Conservation (phyloP, 129 eudicot species). For the Kitagawia praeruptora region DNA sequence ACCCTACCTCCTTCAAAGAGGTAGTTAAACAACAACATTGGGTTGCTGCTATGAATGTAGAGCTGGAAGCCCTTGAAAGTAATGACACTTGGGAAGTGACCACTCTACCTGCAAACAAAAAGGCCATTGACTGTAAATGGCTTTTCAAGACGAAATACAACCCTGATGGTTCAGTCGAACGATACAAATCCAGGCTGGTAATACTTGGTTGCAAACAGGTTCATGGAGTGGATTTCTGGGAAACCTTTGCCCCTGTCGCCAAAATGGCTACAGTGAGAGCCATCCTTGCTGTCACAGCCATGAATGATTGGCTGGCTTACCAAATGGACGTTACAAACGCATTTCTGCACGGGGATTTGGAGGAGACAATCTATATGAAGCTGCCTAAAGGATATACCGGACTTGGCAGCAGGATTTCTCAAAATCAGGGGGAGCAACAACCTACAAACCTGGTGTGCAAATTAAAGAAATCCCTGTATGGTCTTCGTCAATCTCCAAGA, state of each 20-base stretch:
- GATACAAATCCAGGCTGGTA: background rate
- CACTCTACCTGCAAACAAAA: background rate
- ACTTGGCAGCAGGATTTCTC: background rate
- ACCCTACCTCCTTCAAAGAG: background rate
- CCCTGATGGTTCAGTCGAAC: background rate
- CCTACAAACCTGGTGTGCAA: no score
- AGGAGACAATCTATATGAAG: background rate
- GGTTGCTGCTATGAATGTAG: background rate
- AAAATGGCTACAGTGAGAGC: background rate
- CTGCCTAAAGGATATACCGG: background rate
- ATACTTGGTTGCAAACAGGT: background rate
- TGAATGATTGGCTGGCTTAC: background rate
- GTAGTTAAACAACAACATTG: background rate
- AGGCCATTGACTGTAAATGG: background rate
- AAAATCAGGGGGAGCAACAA: no score
- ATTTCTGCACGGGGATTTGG: background rate
- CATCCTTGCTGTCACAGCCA: background rate
- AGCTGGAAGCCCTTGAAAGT: background rate
- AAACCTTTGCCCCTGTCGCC: background rate
- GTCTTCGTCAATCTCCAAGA: no score
- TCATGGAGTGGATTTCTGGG: background rate
- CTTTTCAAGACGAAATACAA: background rate
- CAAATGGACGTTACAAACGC: background rate
- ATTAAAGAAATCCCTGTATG: no score
- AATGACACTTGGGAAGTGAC: background rate